Conservation (phyloP, 2,329 filamentous ascomycete species). For the Xenoacremonium recifei region DNA sequence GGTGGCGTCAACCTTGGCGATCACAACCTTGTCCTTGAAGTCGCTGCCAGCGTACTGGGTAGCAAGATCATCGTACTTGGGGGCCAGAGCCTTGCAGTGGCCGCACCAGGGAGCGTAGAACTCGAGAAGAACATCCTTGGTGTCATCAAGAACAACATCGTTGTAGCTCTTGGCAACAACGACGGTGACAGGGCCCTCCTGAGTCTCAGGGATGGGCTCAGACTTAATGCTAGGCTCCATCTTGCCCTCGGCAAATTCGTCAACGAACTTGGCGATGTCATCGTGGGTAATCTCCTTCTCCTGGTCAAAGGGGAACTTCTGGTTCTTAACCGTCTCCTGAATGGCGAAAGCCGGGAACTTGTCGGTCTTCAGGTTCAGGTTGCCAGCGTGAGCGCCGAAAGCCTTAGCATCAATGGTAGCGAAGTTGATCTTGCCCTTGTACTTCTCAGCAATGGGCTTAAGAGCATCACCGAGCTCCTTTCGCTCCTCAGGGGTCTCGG, state of each 20-base stretch:
- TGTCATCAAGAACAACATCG: slow-evolving; percentile 84
- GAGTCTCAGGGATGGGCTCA: slow-evolving; percentile 89
- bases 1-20: slow-evolving; percentile 98
- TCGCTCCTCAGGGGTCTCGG: slow-evolving; percentile 88
- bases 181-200: slow-evolving; percentile 84
- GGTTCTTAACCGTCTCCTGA: slow-evolving; percentile 91
- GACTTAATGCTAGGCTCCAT: slow-evolving; percentile 97
- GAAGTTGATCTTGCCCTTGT: slow-evolving; percentile 95
- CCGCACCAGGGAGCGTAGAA: slow-evolving; percentile 99
- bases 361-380: slow-evolving; percentile 95
- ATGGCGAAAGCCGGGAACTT: slow-evolving; percentile 98
- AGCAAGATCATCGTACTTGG: slow-evolving; percentile 93
- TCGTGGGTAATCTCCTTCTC: slow-evolving; percentile 71
- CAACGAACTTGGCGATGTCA: slow-evolving; percentile 76
- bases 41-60: slow-evolving; percentile 73
- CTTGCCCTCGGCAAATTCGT: slow-evolving; percentile 83
- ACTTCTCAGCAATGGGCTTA: slow-evolving; percentile 84
- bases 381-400: slow-evolving; percentile 91
- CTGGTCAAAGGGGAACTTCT: slow-evolving; percentile 94
- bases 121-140: slow-evolving; percentile 96
- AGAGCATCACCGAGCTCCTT: slow-evolving; percentile 72
- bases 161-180: slow-evolving; percentile 95
- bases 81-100: slow-evolving; percentile 98
- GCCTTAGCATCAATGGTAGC: slow-evolving; percentile 94
- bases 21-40: slow-evolving; percentile 79